Base-by-base conservation (phyloP, 2,329 filamentous ascomycete genomes). In the Claviceps cyperi region DNA sequence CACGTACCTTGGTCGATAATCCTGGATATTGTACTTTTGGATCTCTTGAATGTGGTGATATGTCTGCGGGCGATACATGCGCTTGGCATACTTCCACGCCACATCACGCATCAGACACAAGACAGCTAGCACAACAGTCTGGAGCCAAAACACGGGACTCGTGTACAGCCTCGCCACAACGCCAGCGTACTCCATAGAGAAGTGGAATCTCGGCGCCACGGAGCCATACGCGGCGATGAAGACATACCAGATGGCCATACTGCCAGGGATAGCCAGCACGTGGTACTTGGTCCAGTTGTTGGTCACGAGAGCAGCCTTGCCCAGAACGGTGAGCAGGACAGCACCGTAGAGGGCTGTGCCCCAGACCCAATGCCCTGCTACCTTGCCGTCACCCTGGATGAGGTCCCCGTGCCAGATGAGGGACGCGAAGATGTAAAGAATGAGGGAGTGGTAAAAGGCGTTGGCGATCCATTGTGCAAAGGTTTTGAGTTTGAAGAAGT, bases 21-120 rank as follows among this genome's bases (percentile, higher is more conserved):
- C 92, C 70, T 98, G 92, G 53, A 98, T 95, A 61, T 98, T 98
- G 72, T 97, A 98, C 70, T 98, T 98, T 68, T 98, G 92, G 59
- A 98, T 98, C 71, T 98, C 92, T 68, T 98, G 92, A 55, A 98
- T 92, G 66, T 98, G 92, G 60, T 98, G 92, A 62, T 98, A 98
- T 43, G 87, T 82, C 69, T 96, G 86, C 21, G 92, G 92, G 58
- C 83, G 84, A 70, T 97, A 98, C 89, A 98, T 96, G 56, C 92
- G 80, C 74, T 95, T 96, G 54, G 80, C 82, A 59, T 97, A 98
- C 74, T 98, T 98, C 90, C 91, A 98, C 3, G 84, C 81, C 66
- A 95, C 86, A 65, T 98, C 92, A 60, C 92, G 77, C 47, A 90
- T 68, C 47, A 98, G 75, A 65, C 91, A 97, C 46, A 96, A 67